Base-by-base conservation (phyloP, 2,329 filamentous ascomycete species). In the Tolypocladium pustulatum region DNA sequence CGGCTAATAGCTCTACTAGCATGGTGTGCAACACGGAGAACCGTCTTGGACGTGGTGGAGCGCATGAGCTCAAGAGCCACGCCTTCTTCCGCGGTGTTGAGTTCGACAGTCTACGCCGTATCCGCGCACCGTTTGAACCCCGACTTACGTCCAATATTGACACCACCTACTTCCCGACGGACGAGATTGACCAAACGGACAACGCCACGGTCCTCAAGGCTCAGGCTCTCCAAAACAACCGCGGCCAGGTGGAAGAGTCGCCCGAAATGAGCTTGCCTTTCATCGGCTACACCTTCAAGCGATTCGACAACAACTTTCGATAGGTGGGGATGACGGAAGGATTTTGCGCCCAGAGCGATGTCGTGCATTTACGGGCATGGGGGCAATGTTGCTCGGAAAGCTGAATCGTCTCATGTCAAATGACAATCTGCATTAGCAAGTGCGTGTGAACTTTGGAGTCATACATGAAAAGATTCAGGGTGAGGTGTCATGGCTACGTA, bases 111-210 rank as follows among this genome's bases (percentile, higher is more conserved):
- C 81, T 99, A 65, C 90, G 94, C 63, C 87, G 88, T 61, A 97
- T 99, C 69, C 88, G 92, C 41, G 94, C 94, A 60, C 94, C 94
- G 0, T 99, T 99, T 71, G 93, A 97, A 77, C 94, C 94, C 3
- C 91, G 91, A 69, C 80, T 99, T 63, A 89, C 89, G 61, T 96
- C 91, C 62, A 94, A 94, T 73, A 89, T 96, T 67, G 94, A 99
- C 71, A 96, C 94, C 25, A 93, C 92, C 54, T 97, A 99, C 80
- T 99, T 99, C 85, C 94, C 94, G 12, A 97, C 91, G 57, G 94
- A 99, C 70, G 94, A 99, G 75, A 97, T 99, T 70, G 91, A 96
- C 67, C 93, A 97, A 78, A 93, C 91, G 58, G 92, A 97, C 73
- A 96, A 91, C 63, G 91, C 89, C 58, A 94, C 91, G 30, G 82